Conservation (phyloP, 331 rosid species). For the Telfairia occidentalis region DNA sequence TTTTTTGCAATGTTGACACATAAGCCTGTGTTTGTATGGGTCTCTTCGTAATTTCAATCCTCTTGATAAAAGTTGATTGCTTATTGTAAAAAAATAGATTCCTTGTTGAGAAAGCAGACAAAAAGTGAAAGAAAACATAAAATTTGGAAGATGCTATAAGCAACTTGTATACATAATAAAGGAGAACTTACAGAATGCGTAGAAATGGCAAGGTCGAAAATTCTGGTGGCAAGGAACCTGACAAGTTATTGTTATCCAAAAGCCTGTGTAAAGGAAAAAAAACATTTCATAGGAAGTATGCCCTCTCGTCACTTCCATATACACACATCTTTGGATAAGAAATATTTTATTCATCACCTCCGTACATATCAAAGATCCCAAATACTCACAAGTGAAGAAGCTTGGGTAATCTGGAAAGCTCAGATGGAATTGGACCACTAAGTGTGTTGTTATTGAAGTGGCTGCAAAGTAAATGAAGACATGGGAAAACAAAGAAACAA, state of each 20-base stretch:
- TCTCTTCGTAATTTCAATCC: too few relatives aligned
- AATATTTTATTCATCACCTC: not conserved
- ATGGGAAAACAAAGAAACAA: not conserved
- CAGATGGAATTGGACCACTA: conserved; percentile 32
- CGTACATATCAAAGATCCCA: not conserved
- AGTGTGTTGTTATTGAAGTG: conserved; percentile 45
- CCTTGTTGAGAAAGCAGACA: not conserved
- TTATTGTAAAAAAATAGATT: too few relatives aligned
- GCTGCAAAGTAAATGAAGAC: conserved; percentile 21
- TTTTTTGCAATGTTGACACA: not conserved
- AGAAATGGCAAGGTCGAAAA: conserved; percentile 27
- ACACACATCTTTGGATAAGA: not conserved
- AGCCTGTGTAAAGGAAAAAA: conserved; percentile 51
- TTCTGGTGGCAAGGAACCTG: conserved; percentile 66
- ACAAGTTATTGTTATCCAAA: conserved; percentile 61
- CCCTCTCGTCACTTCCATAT: not conserved
- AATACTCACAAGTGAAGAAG: conserved; percentile 37
- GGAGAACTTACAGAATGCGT: conserved; percentile 51
- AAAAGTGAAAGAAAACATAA: not conserved
- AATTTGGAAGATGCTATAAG: not conserved
- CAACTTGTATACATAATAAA: conserved; percentile 11
- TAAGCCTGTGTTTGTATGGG: not conserved
- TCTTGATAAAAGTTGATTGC: too few relatives aligned
- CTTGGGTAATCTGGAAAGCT: conserved; percentile 21
- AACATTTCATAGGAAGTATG: conserved; percentile 2